Base-by-base conservation (phyloP, 371 early-diverging fungal genomes). In the Apophysomyces sp. region DNA sequence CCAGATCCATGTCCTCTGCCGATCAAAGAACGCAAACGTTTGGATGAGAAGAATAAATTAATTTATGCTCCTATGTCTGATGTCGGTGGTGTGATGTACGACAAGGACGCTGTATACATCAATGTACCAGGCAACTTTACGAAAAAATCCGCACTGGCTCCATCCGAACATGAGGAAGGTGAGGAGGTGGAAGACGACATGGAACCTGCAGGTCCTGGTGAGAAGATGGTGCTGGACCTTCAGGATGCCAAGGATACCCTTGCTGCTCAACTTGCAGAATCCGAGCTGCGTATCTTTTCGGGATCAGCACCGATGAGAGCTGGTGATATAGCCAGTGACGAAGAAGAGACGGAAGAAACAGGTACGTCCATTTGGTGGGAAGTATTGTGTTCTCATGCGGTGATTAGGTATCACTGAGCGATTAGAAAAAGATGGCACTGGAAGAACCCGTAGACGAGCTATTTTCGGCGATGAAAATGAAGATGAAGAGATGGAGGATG, bases 51-150 rank as follows among this genome's bases (percentile, higher is more conserved):
- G 68, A 89, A 94, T 65, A 97, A 95, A 76, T 82, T 97, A 40
- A 90, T 98, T 30, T 97, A 97, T 67, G 99, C 98, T n/a, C 99
- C 99, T 36, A 97, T 96, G 96, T 92, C 95, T 0, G 97, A 97
- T 66, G 94, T 98, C 6, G 96, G 94, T 66, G 99, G 99, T 51
- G 92, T 98, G 65, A 87, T 97, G 87, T 97, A 95, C 77, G 99
- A 98, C 77, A 96, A 95, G 71, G 99, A 98, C 81, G 98, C 97
- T 8, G 95, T 98, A 16, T 98, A 98, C 68, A 96, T 98, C 66
- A 92, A 95, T 62, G 93, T 98, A 4, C 94, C 94, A 8, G 95
- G 95, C 32, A 83, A 85, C 37, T 93, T 92, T 62, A 86, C 92
- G 15, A 89, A 88, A 62, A 83, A 84, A 60, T 77, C 81, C 5